Conservation (phyloP, 352 stramenopile genomes). For the Blastocystis sp. region DNA sequence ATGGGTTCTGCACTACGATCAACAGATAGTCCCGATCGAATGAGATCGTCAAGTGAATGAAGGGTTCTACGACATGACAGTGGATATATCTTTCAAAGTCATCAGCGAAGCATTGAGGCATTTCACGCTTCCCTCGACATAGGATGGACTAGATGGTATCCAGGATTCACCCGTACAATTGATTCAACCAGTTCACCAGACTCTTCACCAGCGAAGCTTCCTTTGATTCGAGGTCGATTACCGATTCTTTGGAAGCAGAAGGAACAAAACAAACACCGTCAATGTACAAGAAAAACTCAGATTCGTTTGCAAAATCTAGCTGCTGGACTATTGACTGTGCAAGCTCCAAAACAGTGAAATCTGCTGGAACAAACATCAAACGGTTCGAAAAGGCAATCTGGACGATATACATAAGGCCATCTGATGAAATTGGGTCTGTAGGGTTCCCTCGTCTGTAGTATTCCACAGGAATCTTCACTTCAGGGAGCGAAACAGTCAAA, state of each 20-base stretch:
- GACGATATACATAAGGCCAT: background rate
- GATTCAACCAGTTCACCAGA: background rate
- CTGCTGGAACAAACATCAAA: background rate
- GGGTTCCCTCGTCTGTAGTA: background rate
- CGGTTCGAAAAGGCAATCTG: background rate
- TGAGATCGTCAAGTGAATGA: background rate
- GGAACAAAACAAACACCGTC: constrained; percentile 26
- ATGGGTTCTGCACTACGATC: background rate
- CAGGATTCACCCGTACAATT: background rate
- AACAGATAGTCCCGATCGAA: constrained; percentile 40
- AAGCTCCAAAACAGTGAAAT: background rate
- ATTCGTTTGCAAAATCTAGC: background rate
- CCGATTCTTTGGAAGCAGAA: background rate
- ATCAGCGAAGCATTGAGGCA: background rate
- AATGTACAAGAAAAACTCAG: background rate
- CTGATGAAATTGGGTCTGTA: background rate
- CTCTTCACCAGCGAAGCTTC: background rate
- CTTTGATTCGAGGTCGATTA: background rate
- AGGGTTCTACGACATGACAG: background rate
- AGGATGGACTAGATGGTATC: background rate
- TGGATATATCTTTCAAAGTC: background rate
- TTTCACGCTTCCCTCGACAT: background rate
- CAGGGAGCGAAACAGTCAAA: background rate
- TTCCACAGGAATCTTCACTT: background rate
- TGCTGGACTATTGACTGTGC: background rate